These are phyloP conservation scores for Adansonia gregorii DNA, from an alignment of 441 rosid genomes.

Conservation along the genomic window DNA sequence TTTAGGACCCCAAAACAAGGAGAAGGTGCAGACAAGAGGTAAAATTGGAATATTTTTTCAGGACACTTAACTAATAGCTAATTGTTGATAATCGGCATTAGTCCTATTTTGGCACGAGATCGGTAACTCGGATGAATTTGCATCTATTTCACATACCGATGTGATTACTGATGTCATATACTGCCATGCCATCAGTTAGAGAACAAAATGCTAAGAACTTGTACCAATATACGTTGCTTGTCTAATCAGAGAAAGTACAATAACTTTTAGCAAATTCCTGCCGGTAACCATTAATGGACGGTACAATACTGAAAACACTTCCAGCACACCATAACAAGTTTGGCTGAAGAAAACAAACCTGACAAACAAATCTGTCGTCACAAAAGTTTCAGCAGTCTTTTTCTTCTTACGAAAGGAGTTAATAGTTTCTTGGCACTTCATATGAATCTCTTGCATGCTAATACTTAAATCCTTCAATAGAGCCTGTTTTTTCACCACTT, in stretches of 20 bases:
- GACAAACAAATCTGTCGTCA: slow-evolving; percentile 51
- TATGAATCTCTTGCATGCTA: slow-evolving; percentile 58
- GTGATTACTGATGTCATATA: background rate
- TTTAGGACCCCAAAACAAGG: background rate
- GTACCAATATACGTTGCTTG: background rate
- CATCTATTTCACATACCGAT: background rate
- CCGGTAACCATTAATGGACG: background rate
- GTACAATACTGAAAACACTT: background rate
- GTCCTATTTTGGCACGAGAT: background rate
- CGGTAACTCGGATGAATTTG: background rate
- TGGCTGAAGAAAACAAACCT: slow-evolving; percentile 58
- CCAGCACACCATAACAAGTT: slow-evolving; percentile 6
- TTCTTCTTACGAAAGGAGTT: slow-evolving; percentile 54
- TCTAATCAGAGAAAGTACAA: background rate
- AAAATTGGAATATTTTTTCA: slow-evolving; percentile 5
- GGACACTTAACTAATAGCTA: background rate
- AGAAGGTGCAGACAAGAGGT: background rate
- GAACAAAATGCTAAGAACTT: background rate
- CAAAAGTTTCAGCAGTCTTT: slow-evolving; percentile 51
- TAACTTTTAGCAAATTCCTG: background rate
- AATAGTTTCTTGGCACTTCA: slow-evolving; percentile 70
- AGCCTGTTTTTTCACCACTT: slow-evolving; percentile 52
- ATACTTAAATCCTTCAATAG: slow-evolving; percentile 59
- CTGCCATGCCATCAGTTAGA: background rate
- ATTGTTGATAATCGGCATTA: background rate